phyloP scores from a whole-genome alignment of 169 alveolate genomes.

The Babesia ovis region DNA sequence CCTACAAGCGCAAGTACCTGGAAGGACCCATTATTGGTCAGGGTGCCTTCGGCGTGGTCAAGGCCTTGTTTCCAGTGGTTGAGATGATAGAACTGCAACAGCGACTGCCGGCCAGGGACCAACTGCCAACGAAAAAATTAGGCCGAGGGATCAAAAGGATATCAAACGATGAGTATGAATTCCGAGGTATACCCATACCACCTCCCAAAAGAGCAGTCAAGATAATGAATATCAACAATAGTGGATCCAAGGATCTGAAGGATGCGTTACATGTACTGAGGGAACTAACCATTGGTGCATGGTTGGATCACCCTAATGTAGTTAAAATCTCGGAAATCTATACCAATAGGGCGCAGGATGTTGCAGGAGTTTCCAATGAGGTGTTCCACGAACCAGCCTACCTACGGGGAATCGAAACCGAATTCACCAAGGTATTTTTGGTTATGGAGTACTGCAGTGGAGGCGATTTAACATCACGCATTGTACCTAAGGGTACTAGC shows the following conservation, averaged over 20 bases:
- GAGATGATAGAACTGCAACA: conserved; percentile 54
- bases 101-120: conserved; percentile 46
- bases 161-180: conserved; percentile 38
- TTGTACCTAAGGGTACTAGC: conserved; percentile 38
- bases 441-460: conserved; percentile 91
- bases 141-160: conserved; percentile 37
- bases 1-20: conserved; percentile 62
- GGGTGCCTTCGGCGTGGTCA: conserved; percentile 69
- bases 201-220: conserved; percentile 67
- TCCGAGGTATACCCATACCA: conserved; percentile 49
- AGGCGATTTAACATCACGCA: conserved; percentile 83
- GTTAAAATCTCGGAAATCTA: conserved; percentile 89
- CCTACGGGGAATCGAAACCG: conserved; percentile 40
- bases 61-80: conserved; percentile 54
- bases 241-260: conserved; percentile 21
- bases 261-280: conserved; percentile 54
- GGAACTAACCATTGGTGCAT: conserved; percentile 61
- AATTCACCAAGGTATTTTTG: conserved; percentile 78
- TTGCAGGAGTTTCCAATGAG: conserved; percentile 50
- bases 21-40: conserved; percentile 68
- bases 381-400: conserved; percentile 12
- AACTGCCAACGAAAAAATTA: conserved; percentile 51
- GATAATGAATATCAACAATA: conserved; percentile 45
- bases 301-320: conserved; percentile 94
- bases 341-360: conserved; percentile 48